A percentile compares a stretch with the other conserved stretches of the same genome.
Conservation (phyloP, 805 yeast genomes). For the Wickerhamiella siamensis region DNA sequence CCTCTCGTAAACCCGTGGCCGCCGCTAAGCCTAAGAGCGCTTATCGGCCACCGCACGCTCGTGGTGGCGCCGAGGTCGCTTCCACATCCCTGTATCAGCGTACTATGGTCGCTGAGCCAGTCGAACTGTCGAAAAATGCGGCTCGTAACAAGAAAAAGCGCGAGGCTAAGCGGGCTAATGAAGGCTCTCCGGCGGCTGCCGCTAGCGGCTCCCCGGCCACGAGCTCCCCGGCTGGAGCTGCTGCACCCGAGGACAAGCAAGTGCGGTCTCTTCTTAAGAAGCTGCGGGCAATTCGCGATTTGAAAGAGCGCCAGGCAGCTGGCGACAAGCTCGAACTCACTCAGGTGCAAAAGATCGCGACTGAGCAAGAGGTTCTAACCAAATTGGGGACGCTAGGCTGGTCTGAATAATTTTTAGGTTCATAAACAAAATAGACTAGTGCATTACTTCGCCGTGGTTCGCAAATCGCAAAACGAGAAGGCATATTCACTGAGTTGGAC, state of each 20-base stretch:
- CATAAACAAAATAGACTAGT: not conserved
- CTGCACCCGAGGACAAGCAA: conserved; percentile 73
- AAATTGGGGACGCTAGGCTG: conserved; percentile 72
- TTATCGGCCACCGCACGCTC: conserved; percentile 93
- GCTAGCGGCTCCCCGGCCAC: not conserved
- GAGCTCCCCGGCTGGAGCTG: conserved; percentile 33
- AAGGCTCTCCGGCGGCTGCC: not conserved
- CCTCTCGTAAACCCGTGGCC: conserved; percentile 27
- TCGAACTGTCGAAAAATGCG: conserved; percentile 46
- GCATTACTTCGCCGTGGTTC: conserved; percentile 16
- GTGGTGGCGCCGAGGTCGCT: conserved; percentile 29
- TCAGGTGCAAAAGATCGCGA: conserved; percentile 74
- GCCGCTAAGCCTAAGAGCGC: conserved; percentile 67
- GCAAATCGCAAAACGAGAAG: conserved; percentile 32
- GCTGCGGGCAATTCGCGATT: conserved; percentile 83
- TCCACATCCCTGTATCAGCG: conserved; percentile 19
- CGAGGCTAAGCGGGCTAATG: conserved; percentile 22
- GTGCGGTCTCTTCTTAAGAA: conserved; percentile 82
- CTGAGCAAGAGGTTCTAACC: conserved; percentile 65
- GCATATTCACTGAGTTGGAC: conserved; percentile 9
- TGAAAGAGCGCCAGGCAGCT: conserved; percentile 68
- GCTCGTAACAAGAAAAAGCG: conserved; percentile 56
- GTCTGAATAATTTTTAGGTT: conserved; percentile 25
- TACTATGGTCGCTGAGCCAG: conserved; percentile 9
- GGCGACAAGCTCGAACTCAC: conserved; percentile 87